Base-by-base conservation (phyloP, 2,329 filamentous ascomycete species). In the Blastomyces emzantsi region DNA sequence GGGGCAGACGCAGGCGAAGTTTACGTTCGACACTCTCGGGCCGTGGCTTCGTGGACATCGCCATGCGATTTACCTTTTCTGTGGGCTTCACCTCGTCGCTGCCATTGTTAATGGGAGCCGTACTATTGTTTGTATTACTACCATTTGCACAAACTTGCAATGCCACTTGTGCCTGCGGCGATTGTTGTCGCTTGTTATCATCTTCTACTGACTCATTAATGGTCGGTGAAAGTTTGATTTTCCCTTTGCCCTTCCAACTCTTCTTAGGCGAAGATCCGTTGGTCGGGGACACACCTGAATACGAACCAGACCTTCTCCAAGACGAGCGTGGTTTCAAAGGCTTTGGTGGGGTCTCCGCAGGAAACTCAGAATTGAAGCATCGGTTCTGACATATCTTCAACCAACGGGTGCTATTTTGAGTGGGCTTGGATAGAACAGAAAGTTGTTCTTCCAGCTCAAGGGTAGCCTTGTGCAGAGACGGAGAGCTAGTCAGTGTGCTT, bases 401-500 rank as follows among this genome's bases (percentile, higher is more conserved):
- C 47, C 36, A 60, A 33, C 61, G 8, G 36, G 60, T 55, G n/a
- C 19, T 33, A 51, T 61, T 30, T 17, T 56, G 47, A 1, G 36
- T 60, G 6, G 51, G 15, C 19, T 60, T 62, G 6, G 66, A 64
- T 49, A 75, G 69, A 17, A 67, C 67, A 22, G 70, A 67, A 33
- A 76, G 69, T 22, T 73, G 71, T 25, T 70, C 68, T 55, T 76
- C 74, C 60, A 78, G 67, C 9, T 77, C 75, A 36, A 72, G 66
- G n/a, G 74, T 70, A 1, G 75, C 76, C 65, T 75, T 66, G 58
- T 65, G 67, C 49, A 71, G 62, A 9, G 70, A 69, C 15, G 63
- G 65, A 22, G 66, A 63, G 15, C 51, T 60, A 19, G 49, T 30
- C n/a, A 15, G 3, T 17, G 41, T 62, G 22, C 11, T 33, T 60